Evolutionary conservation across 495 filamentous ascomycete genomes (phyloP).

Genomic region (Cryomyces minteri): DNA sequence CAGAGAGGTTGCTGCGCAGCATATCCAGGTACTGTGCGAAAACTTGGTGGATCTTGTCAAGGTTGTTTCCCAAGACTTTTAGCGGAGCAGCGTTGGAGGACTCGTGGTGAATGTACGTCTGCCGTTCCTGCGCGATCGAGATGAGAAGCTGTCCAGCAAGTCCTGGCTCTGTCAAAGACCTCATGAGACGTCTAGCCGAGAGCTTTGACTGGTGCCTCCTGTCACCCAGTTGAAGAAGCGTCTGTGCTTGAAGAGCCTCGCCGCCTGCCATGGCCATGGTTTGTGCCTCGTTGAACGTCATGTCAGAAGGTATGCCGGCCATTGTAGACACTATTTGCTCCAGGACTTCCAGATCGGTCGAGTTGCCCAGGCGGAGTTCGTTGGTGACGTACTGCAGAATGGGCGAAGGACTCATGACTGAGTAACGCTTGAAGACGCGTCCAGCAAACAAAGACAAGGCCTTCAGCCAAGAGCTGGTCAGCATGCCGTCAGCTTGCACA

Average conservation of each 20-base stretch:
- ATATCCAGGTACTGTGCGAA: constrained; percentile 80
- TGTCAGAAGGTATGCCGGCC: constrained; percentile 75
- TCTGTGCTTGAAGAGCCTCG: constrained; percentile 56
- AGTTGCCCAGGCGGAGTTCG: constrained; percentile 62
- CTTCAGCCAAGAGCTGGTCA: constrained; percentile 79
- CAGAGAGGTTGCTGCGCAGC: constrained; percentile 56
- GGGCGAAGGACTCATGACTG: constrained; percentile 67
- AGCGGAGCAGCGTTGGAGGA: constrained; percentile 46
- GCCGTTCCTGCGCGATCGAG: constrained; percentile 74
- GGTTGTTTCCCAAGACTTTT: constrained; percentile 67
- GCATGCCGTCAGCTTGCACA: constrained; percentile 64
- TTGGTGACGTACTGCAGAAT: constrained; percentile 76
- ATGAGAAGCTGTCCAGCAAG: constrained; percentile 66
- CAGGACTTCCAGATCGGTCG: constrained; percentile 72
- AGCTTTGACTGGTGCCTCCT: constrained; percentile 49
- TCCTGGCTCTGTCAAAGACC: constrained; percentile 48
- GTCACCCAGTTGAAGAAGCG: constrained; percentile 58
- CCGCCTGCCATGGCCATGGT: constrained; percentile 76
- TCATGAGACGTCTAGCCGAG: constrained; percentile 60
- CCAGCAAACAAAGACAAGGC: constrained; percentile 73
- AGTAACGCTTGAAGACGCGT: constrained; percentile 65
- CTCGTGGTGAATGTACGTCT: constrained; percentile 57
- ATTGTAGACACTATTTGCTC: constrained; percentile 78
- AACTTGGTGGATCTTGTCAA: constrained; percentile 76
- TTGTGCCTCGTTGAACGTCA: constrained; percentile 73